Percentiles rank a stretch among this genome's conserved stretches.
phyloP scores from a whole-genome alignment of 2,329 filamentous ascomycete genomes.

The Aureobasidium sp. region DNA sequence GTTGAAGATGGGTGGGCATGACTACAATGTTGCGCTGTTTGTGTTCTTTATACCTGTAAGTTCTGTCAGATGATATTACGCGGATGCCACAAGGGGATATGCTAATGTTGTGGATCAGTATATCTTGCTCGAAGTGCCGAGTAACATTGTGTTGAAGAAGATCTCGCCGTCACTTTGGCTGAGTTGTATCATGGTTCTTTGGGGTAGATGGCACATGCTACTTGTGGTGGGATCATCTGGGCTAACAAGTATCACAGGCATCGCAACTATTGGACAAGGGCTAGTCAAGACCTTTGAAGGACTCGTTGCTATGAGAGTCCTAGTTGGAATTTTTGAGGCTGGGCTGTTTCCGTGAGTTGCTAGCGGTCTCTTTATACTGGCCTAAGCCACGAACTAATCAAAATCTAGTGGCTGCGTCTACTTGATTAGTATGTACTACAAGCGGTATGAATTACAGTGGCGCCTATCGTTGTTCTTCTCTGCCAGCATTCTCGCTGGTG shows the following conservation, averaged over 20 bases:
- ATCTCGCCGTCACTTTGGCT: slow-evolving; percentile 26
- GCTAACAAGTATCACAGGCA: slow-evolving; percentile 15
- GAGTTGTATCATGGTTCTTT: slow-evolving; percentile 29
- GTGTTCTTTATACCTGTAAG: slow-evolving; percentile 25
- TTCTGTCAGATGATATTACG: background rate
- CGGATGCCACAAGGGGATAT: background rate
- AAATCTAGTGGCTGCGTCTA: slow-evolving; percentile 21
- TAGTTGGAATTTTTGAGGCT: slow-evolving; percentile 30
- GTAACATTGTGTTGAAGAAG: slow-evolving; percentile 27
- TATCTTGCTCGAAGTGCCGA: slow-evolving; percentile 23
- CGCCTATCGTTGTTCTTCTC: background rate
- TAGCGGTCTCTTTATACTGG: slow-evolving; percentile 26
- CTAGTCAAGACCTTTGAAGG: slow-evolving; percentile 24
- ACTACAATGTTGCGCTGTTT: slow-evolving; percentile 31
- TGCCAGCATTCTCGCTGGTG: slow-evolving; percentile 26
- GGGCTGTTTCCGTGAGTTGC: slow-evolving; percentile 27
- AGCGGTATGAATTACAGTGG: slow-evolving; percentile 32
- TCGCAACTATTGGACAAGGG: slow-evolving; percentile 28
- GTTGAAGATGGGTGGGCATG: slow-evolving; percentile 27
- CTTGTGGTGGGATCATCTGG: background rate
- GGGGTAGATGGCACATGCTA: slow-evolving; percentile 13
- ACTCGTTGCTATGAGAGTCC: slow-evolving; percentile 24
- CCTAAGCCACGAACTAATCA: slow-evolving; percentile 14
- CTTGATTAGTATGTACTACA: slow-evolving; percentile 28
- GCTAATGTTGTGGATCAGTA: slow-evolving; percentile 7